phyloP scores from a whole-genome alignment of 2,329 filamentous ascomycete genomes.

The Epichloe sylvatica region DNA sequence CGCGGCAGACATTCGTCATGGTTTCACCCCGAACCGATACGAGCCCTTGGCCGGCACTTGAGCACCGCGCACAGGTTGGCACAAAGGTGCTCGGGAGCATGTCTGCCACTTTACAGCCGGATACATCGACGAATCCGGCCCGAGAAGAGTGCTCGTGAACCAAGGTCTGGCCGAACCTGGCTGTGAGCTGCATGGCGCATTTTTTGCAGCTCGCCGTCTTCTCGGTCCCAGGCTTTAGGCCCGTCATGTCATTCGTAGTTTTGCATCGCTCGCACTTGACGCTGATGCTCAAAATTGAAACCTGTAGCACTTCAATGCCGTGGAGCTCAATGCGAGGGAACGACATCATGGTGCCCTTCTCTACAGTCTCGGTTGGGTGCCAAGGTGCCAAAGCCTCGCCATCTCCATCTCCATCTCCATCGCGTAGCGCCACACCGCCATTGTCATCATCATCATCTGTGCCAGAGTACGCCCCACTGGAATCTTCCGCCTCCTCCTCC shows the following conservation, averaged over 20 bases:
- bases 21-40: constrained; percentile 61
- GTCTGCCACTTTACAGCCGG: constrained; percentile 60
- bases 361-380: constrained; percentile 23
- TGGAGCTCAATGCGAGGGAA: constrained; percentile 67
- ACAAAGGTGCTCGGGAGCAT: constrained; percentile 68
- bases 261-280: constrained; percentile 72
- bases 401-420: constrained; percentile 18
- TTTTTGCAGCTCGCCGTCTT: constrained; percentile 44
- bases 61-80: constrained; percentile 66
- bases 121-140: constrained; percentile 65
- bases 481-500: constrained; percentile 25
- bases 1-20: constrained; percentile 59
- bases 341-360: constrained; percentile 61
- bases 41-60: constrained; percentile 53
- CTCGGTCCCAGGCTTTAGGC: constrained; percentile 42
- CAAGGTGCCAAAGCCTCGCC: constrained; percentile 1
- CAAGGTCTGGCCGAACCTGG: constrained; percentile 50
- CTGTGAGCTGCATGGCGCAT: constrained; percentile 38
- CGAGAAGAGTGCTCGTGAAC: constrained; percentile 61
- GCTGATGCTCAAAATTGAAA: constrained; percentile 51
- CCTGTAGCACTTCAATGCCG: constrained; percentile 61
- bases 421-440: constrained; percentile 27
- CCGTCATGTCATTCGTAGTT: constrained; percentile 53
- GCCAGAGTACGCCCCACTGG: constrained; percentile 21
- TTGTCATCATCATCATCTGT: constrained; percentile 27